A percentile compares a stretch with the other conserved stretches of the same genome.
These are phyloP conservation scores for Phytophthora lateralis DNA, from an alignment of 352 stramenopile species.

Conservation along the genomic window DNA sequence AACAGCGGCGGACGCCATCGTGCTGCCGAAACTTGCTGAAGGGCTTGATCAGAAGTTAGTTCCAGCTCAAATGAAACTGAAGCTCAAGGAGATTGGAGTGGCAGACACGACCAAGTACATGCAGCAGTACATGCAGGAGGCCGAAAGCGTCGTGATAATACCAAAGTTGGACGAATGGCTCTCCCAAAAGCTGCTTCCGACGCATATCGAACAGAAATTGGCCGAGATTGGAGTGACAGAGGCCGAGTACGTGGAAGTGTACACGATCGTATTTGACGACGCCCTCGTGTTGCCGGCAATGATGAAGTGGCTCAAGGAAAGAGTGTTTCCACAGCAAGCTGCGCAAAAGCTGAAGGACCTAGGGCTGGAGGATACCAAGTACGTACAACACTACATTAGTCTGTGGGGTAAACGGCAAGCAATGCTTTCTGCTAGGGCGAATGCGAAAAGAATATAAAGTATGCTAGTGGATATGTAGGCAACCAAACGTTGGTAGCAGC, in stretches of 20 bases:
- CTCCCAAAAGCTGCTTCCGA: not conserved
- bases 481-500: not conserved
- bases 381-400: not conserved
- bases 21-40: conserved; percentile 3
- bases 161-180: not conserved
- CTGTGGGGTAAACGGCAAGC: conserved; percentile 6
- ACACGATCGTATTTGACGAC: not conserved
- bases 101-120: not conserved
- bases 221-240: not conserved
- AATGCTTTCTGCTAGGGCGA: not conserved
- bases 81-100: not conserved
- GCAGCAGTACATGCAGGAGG: not conserved
- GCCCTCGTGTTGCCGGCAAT: not conserved
- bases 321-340: conserved; percentile 3
- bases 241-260: conserved; percentile 1
- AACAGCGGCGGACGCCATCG: conserved; percentile 11
- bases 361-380: conserved; percentile 3
- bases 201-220: not conserved
- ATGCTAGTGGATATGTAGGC: not conserved
- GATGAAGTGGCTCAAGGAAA: not conserved
- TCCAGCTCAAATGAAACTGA: not conserved
- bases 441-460: not conserved
- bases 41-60: conserved; percentile 3
- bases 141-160: not conserved
- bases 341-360: not conserved